These are phyloP conservation scores for Aspergillus udagawae DNA, from an alignment of 2,329 filamentous ascomycete genomes.

Conservation along the genomic window DNA sequence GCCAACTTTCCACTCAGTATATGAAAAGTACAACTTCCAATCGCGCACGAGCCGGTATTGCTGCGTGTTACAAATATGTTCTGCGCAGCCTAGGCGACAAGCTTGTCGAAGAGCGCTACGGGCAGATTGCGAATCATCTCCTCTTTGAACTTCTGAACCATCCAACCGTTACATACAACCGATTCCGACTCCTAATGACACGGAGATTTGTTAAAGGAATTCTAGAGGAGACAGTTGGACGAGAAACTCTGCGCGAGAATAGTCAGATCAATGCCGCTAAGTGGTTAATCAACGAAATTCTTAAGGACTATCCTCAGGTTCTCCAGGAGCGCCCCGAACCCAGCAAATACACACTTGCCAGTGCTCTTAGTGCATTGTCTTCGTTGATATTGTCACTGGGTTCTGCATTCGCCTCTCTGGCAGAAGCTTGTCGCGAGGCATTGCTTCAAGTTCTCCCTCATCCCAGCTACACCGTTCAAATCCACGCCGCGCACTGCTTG, in stretches of 20 bases:
- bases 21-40: constrained; percentile 74
- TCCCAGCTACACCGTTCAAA: constrained; percentile 92
- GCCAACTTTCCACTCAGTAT: constrained; percentile 76
- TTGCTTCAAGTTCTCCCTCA: constrained; percentile 88
- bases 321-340: constrained; percentile 85
- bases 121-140: constrained; percentile 74
- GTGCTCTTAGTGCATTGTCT: constrained; percentile 72
- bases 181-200: constrained; percentile 80
- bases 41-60: constrained; percentile 74
- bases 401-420: constrained; percentile 73
- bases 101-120: constrained; percentile 77
- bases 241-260: constrained; percentile 79
- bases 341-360: constrained; percentile 77
- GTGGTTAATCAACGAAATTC: constrained; percentile 75
- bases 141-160: constrained; percentile 76
- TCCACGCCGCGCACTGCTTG: constrained; percentile 80
- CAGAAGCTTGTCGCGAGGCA: constrained; percentile 80
- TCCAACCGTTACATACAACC: constrained; percentile 71
- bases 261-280: constrained; percentile 81
- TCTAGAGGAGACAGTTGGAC: constrained; percentile 77
- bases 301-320: constrained; percentile 92
- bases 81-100: constrained; percentile 75
- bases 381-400: constrained; percentile 76
- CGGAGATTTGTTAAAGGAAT: constrained; percentile 80
- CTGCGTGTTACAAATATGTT: constrained; percentile 80